A percentile compares a stretch with the other conserved stretches of the same genome.
Evolutionary conservation across 2,329 filamentous ascomycete genomes (phyloP).

Genomic region (Verticillium albo-atrum): DNA sequence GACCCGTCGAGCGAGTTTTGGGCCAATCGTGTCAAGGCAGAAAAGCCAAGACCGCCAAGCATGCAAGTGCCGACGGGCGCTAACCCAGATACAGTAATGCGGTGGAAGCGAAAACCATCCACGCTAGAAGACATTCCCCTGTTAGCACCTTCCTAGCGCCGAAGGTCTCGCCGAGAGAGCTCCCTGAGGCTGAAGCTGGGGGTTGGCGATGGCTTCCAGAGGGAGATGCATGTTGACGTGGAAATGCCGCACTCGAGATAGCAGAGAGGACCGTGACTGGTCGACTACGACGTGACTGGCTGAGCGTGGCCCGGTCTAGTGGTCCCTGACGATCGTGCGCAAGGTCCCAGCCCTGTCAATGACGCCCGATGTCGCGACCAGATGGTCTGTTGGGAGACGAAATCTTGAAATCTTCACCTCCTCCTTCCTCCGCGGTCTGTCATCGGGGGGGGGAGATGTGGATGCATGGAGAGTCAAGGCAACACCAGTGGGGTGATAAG

Average conservation of each 20-base stretch:
- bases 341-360: not conserved
- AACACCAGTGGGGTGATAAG: not conserved
- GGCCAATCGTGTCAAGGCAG: not conserved
- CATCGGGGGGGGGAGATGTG: not conserved
- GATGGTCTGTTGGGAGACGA: not conserved
- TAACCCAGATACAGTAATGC: not conserved
- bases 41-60: not conserved
- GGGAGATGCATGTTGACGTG: not conserved
- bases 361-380: not conserved
- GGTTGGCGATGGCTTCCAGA: not conserved
- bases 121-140: not conserved
- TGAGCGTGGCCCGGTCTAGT: not conserved
- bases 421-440: not conserved
- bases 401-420: not conserved
- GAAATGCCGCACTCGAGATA: not conserved
- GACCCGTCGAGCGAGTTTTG: not conserved
- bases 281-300: not conserved
- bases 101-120: slow-evolving; percentile 1
- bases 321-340: not conserved
- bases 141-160: not conserved
- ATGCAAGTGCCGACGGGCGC: not conserved
- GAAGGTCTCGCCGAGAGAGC: slow-evolving; percentile 4
- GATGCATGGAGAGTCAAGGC: not conserved
- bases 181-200: not conserved
- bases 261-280: not conserved